Evolutionary conservation across 2,329 filamentous ascomycete species (phyloP), one percentile per base, ranked within the genome.

Genomic region (Fusarium virguliforme): DNA sequence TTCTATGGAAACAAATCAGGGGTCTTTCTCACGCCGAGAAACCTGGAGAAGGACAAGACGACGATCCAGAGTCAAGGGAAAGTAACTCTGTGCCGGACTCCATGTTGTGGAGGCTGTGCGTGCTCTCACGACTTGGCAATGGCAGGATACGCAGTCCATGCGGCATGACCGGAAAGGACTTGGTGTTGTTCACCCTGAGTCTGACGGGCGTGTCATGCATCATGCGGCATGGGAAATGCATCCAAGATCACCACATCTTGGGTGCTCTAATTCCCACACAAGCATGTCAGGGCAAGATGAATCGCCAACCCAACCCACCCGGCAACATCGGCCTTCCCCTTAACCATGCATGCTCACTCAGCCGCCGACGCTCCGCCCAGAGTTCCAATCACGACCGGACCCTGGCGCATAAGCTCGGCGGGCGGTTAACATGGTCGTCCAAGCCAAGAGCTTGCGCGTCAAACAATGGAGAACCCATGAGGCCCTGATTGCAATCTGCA

Each of bases 321-420:
- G 69, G 69, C 62, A 66, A 60, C 62, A 41, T 59, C 69, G 65
- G 62, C n/a, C 69, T 66, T 61, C 59, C 58, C 57, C 68, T 71
- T 62, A 56, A 53, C 41, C 57, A 54, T 69, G 57, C 64, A 57
- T 69, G 65, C 68, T 69, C 68, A 72, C 64, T 72, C 65, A 69
- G 65, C 68, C 64, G 61, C 68, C 57, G 71, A 22, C 38, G 54
- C 51, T 46, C 38, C 37, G 40, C 43, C 15, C 30, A 54, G 28
- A 28, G 68, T 62, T 65, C 48, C 64, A 71, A 61, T 65, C 68
- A 65, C 38, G 56, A 66, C 35, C n/a, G n/a, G 61, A 40, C 41
- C 38, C 48, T 62, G 18, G 10, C 13, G n/a, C n/a, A 22, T 65
- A 37, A 53, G 24, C 46, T 34, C 32, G 13, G 43, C 7, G 57